A percentile compares a stretch with the other conserved stretches of the same genome.
phyloP scores from a whole-genome alignment of 192 early-diverging fungal genomes.

The Piromyces sp. region DNA sequence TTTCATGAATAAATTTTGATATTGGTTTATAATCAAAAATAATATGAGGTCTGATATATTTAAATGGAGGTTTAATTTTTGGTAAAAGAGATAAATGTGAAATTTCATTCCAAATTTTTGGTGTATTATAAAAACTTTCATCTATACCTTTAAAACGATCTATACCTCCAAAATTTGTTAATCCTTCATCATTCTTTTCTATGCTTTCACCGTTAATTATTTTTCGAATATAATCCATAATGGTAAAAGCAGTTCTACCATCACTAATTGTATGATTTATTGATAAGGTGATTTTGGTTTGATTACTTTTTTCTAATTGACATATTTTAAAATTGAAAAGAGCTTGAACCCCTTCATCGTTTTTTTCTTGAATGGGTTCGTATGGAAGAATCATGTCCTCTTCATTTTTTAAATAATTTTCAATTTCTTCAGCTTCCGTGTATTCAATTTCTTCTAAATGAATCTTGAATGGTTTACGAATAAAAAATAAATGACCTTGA shows the following conservation, averaged over 20 bases:
- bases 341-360: background rate
- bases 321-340: background rate
- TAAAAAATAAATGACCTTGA: background rate
- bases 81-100: background rate
- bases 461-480: background rate
- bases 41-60: background rate
- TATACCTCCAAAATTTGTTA: background rate
- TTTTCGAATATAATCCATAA: background rate
- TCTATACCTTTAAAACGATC: background rate
- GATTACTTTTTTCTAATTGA: background rate
- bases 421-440: background rate
- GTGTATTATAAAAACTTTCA: background rate
- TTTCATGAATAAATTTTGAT: background rate
- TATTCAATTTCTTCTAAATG: background rate
- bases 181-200: background rate
- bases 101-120: background rate
- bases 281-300: background rate
- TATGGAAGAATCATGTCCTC: background rate
- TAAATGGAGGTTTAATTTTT: background rate
- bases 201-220: background rate
- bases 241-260: background rate
- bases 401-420: background rate
- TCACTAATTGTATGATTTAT: background rate
- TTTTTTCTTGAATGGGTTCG: background rate
- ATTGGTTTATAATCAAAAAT: background rate